Evolutionary conservation across 169 alveolate species (phyloP).

Genomic region (Fabrea salina): DNA sequence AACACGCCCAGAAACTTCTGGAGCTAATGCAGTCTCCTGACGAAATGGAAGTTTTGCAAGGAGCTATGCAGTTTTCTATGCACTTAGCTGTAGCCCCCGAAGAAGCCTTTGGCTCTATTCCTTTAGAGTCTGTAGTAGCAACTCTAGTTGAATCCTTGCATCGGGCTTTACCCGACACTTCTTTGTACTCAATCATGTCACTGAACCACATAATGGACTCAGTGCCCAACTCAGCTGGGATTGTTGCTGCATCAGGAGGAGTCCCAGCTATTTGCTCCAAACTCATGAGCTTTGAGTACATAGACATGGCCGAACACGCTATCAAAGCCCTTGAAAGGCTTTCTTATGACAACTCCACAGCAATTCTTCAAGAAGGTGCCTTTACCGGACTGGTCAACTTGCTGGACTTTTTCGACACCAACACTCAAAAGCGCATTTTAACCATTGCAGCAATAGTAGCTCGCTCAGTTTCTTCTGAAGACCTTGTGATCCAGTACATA

Average conservation of each 20-base stretch:
- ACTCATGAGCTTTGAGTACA: background rate
- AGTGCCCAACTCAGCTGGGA: background rate
- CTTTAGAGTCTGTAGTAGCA: background rate
- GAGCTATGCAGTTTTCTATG: background rate
- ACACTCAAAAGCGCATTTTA: background rate
- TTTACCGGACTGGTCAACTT: background rate
- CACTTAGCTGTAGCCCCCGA: constrained; percentile 27
- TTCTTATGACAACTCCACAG: constrained; percentile 1
- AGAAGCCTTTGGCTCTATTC: background rate
- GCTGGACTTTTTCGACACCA: constrained; percentile 30
- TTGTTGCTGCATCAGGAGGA: background rate
- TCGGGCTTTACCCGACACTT: constrained; percentile 16
- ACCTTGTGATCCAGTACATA: background rate
- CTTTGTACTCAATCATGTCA: constrained; percentile 4
- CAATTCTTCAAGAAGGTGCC: constrained; percentile 3
- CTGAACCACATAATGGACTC: constrained; percentile 8
- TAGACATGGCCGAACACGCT: constrained; percentile 34
- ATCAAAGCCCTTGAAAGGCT: constrained; percentile 29
- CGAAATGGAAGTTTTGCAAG: constrained; percentile 25
- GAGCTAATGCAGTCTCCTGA: background rate
- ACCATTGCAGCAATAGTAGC: constrained; percentile 1
- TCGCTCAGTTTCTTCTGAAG: background rate
- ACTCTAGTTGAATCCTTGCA: constrained; percentile 1
- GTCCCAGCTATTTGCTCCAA: constrained; percentile 6
- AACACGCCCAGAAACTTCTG: background rate